Base-by-base conservation (phyloP, 176 grass and related monocot species). In the Cocos nucifera region DNA sequence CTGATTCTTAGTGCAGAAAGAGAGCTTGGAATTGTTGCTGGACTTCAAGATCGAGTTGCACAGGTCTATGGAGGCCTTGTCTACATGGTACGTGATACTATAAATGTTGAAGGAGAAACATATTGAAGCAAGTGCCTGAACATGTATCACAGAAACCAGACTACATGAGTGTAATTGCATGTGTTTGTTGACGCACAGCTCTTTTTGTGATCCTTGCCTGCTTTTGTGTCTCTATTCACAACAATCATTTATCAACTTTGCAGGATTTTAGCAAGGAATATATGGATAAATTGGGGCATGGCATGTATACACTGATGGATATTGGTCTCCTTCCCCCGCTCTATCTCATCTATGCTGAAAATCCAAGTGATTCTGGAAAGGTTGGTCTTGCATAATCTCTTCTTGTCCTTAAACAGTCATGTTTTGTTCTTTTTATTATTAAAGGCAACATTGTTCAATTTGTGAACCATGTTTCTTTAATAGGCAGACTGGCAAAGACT, bases 281-380 rank as follows among this genome's bases (percentile, higher is more conserved):
- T 80, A 90, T 96, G 86, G 80, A 87, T 63, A 87, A 63, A 19
- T 19, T 87, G 65, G 86, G 86, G 3, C 80, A 96, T 74, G 91
- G 86, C 20, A 27, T 84, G 21, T 96, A 96, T 71, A 72, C 18
- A n/a, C 77, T 67, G 3, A 71, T 96, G 30, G 78, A 88, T 44
- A 25, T 80, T 0, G 68, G 58, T 67, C 72, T 90, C 63, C 83
- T 90, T 22, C 91, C 86, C 58, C 78, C 80, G 57, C 65, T 96
- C 1, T 74, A 77, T 69, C 75, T 96, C 30, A 96, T 96, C 19
- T 87, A 96, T 54, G 75, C 83, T 24, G 75, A 90, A 48, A 96
- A 96, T 65, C 86, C 91, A 25, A 90, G 86, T 6, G 91, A 96
- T 65, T 96, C 83, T 39, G 83, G 91, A 59, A 96, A 96, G 91